Percentiles rank a stretch among this genome's conserved stretches.
Evolutionary conservation across 352 stramenopile genomes (phyloP).

Genomic region (Globisporangium iwayamae): DNA sequence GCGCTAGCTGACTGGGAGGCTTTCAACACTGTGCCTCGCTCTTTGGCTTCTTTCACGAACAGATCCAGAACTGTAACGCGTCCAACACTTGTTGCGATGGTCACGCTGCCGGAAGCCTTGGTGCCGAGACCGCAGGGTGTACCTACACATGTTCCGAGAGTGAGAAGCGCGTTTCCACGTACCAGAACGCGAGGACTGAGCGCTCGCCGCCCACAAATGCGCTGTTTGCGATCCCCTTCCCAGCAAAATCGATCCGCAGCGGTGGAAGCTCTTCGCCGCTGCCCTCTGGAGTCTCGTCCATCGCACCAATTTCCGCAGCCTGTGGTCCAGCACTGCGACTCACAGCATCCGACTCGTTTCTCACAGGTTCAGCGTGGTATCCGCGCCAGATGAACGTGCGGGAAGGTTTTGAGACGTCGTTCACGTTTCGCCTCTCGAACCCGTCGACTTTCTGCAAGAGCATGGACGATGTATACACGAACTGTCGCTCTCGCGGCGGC

Average conservation of each 20-base stretch:
- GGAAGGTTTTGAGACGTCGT: constrained; percentile 90
- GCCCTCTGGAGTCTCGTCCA: constrained; percentile 11
- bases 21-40: not conserved
- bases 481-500: constrained; percentile 72
- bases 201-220: constrained; percentile 47
- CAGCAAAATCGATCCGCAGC: constrained; percentile 41
- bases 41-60: not conserved
- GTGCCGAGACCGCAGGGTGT: constrained; percentile 23
- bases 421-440: constrained; percentile 81
- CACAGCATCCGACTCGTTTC: constrained; percentile 65
- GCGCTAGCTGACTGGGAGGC: not conserved
- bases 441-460: constrained; percentile 78
- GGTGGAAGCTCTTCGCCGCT: constrained; percentile 10
- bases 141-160: constrained; percentile 41
- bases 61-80: constrained; percentile 91
- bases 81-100: constrained; percentile 84
- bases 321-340: constrained; percentile 81
- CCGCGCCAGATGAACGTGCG: constrained; percentile 81
- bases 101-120: constrained; percentile 19
- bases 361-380: constrained; percentile 90
- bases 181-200: constrained; percentile 31
- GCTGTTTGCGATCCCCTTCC: constrained; percentile 28
- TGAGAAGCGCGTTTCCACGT: constrained; percentile 32
- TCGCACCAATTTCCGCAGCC: constrained; percentile 29
- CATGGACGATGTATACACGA: constrained; percentile 88